Percentiles rank a stretch among this genome's conserved stretches.
phyloP scores from a whole-genome alignment of 1,284 basidiomycete genomes.

The Malassezia sp. region DNA sequence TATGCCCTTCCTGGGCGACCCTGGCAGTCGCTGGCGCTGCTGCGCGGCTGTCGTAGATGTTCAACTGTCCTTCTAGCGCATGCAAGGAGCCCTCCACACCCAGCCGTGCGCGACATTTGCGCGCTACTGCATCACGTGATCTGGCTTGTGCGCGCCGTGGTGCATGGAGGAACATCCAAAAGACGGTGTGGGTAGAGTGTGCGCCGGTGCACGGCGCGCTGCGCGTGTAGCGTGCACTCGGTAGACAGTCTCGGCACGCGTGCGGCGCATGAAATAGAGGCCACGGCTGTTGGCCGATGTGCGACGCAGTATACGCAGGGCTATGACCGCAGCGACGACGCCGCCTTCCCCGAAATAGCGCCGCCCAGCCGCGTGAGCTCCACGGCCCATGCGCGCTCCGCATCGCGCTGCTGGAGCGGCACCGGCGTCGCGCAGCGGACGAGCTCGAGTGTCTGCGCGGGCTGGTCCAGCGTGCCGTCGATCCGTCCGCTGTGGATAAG shows the following conservation, averaged over 20 bases:
- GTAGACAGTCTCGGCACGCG: too few relatives aligned
- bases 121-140: conserved; percentile 1
- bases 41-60: neutral
- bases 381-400: conserved; percentile 67
- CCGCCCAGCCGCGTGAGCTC: conserved; percentile 62
- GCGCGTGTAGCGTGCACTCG: too few relatives aligned
- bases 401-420: conserved; percentile 68
- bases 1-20: conserved; percentile 1
- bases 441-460: conserved; percentile 77
- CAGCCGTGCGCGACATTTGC: neutral
- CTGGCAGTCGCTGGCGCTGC: too few relatives aligned
- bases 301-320: too few relatives aligned
- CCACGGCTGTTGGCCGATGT: too few relatives aligned
- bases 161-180: neutral
- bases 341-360: conserved; percentile 59
- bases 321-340: neutral
- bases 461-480: conserved; percentile 88
- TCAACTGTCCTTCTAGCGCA: neutral
- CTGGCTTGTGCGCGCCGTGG: neutral
- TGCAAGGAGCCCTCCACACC: too few relatives aligned
- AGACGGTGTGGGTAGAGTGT: too few relatives aligned
- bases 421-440: conserved; percentile 59
- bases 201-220: too few relatives aligned
- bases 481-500: conserved; percentile 91
- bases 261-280: too few relatives aligned